A percentile compares a stretch with the other conserved stretches of the same genome.
Conservation (phyloP, 2,329 filamentous ascomycete genomes). For the Sclerotinia spermophila region DNA sequence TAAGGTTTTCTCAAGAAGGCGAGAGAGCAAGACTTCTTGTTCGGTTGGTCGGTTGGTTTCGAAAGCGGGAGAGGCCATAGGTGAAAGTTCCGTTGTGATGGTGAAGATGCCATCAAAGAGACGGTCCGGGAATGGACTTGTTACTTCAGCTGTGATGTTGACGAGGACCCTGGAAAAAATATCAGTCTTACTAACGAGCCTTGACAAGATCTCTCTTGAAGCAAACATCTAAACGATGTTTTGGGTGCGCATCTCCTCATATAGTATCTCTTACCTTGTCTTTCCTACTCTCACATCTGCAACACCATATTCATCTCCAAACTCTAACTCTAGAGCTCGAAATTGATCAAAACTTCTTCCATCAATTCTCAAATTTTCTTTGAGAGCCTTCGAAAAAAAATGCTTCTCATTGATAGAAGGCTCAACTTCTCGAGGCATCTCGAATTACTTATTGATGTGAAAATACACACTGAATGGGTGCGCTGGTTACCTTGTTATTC, state of each 20-base stretch:
- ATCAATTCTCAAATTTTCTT: constrained; percentile 78
- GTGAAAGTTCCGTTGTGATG: constrained; percentile 84
- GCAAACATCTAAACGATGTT: not conserved
- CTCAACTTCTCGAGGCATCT: constrained; percentile 88
- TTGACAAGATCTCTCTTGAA: not conserved
- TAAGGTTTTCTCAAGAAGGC: constrained; percentile 89
- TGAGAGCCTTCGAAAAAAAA: constrained; percentile 80
- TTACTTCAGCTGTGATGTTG: constrained; percentile 83
- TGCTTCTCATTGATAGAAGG: constrained; percentile 84
- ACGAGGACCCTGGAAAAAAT: constrained; percentile 63
- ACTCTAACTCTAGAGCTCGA: constrained; percentile 70
- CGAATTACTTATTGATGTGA: constrained; percentile 7
- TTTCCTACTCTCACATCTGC: constrained; percentile 85
- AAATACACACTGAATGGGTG: not conserved
- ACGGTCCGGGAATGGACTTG: constrained; percentile 78
- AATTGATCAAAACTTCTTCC: constrained; percentile 78
- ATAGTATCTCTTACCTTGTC: constrained; percentile 61
- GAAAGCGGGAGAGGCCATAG: constrained; percentile 87
- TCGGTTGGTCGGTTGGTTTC: constrained; percentile 81
- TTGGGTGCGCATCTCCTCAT: not conserved
- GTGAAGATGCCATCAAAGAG: constrained; percentile 95
- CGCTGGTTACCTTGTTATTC: not conserved
- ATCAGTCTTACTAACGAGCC: not conserved
- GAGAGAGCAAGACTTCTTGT: constrained; percentile 78
- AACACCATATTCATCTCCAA: constrained; percentile 88